These are phyloP conservation scores for Phytophthora pseudosyringae DNA, from an alignment of 352 stramenopile genomes.

Conservation along the genomic window DNA sequence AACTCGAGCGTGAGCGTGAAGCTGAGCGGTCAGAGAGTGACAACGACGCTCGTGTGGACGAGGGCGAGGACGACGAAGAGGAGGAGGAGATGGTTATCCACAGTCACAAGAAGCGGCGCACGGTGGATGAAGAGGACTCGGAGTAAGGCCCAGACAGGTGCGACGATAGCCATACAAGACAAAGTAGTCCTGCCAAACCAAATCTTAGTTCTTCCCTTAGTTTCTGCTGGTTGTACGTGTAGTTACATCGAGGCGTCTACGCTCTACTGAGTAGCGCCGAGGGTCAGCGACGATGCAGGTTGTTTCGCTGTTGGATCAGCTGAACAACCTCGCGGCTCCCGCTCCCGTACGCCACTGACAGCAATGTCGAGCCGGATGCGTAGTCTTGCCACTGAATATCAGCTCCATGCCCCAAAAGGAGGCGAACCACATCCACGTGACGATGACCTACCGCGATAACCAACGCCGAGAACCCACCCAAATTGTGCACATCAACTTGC, in stretches of 20 bases:
- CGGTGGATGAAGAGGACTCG: conserved; percentile 82
- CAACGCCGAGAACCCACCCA: conserved; percentile 28
- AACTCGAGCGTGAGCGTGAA: conserved; percentile 51
- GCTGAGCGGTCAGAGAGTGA: conserved; percentile 79
- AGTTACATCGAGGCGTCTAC: conserved; percentile 4
- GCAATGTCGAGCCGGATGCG: conserved; percentile 25
- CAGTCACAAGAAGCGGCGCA: conserved; percentile 82
- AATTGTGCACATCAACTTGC: conserved; percentile 16
- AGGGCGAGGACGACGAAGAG: conserved; percentile 80
- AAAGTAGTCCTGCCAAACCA: conserved; percentile 2
- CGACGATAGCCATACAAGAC: background rate
- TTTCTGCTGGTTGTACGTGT: conserved; percentile 5
- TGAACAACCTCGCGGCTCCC: conserved; percentile 20
- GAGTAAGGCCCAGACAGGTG: conserved; percentile 49
- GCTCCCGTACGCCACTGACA: conserved; percentile 25
- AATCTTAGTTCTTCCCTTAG: conserved; percentile 15
- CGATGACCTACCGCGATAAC: conserved; percentile 28
- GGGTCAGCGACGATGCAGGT: conserved; percentile 11
- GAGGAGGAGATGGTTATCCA: conserved; percentile 80
- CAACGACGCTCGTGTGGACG: conserved; percentile 44
- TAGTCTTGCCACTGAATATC: conserved; percentile 30
- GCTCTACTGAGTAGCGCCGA: background rate
- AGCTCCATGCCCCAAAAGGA: conserved; percentile 29
- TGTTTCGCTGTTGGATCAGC: conserved; percentile 20
- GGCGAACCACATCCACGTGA: conserved; percentile 16